Conservation (phyloP, 2,329 filamentous ascomycete species). For the Emericellopsis atlantica region DNA sequence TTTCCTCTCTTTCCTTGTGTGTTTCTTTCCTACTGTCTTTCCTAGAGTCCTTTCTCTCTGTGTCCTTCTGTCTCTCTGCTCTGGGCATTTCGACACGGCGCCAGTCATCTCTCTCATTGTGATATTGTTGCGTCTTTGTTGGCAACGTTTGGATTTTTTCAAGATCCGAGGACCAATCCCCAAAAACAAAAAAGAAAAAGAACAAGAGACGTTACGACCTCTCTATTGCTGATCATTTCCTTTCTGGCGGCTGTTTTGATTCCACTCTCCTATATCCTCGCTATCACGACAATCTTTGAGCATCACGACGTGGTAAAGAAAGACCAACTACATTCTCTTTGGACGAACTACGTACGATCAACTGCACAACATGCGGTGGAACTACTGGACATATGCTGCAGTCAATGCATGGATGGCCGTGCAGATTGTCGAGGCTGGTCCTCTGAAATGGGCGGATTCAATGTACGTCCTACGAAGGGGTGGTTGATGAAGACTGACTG, state of each 20-base stretch:
- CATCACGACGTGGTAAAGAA: no score
- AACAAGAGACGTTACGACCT: no score
- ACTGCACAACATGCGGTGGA: conserved; percentile 1
- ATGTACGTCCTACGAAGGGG: conserved; percentile 10
- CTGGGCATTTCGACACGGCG: not conserved
- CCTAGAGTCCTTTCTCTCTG: conserved; percentile 4
- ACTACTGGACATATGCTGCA: conserved; percentile 7
- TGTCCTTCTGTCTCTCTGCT: conserved; percentile 3
- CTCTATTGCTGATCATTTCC: no score
- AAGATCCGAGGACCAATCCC: no score
- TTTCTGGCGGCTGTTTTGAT: no score
- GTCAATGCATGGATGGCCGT: conserved; percentile 14
- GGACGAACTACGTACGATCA: conserved; percentile 4
- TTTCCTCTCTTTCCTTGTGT: conserved; percentile 1
- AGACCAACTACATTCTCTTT: no score
- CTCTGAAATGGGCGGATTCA: conserved; percentile 17
- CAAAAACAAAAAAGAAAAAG: no score
- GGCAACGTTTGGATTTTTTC: no score
- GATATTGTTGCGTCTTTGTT: no score
- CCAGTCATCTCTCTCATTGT: no score
- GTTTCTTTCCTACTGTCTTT: conserved; percentile 1
- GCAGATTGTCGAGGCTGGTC: conserved; percentile 19
- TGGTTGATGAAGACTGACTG: not conserved
- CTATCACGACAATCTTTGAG: no score
- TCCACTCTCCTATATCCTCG: no score